Evolutionary conservation across 345 rosid genomes (phyloP), one percentile per base, ranked within the genome.

Genomic region (Linum trigynum): DNA sequence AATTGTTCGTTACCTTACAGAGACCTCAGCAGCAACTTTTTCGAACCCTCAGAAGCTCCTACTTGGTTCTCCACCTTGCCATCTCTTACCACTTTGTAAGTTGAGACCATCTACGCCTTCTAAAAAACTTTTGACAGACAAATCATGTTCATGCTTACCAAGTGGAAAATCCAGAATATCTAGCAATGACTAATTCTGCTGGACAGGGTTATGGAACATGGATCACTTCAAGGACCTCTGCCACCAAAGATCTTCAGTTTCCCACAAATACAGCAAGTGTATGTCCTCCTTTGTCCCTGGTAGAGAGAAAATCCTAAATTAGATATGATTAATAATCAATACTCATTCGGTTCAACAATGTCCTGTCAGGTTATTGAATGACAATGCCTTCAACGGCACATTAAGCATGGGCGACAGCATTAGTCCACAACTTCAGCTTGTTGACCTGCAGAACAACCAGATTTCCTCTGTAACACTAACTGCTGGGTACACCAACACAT

Each of bases 1-100:
- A 48, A 48, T 7, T 48, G 17, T 62, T 50, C 36, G 9, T 56
- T 36, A 16, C 66, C 38, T 67, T 61, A 59, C 88, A 94, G 99
- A 80, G 97, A 94, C 67, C 88, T 94, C 23, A 94, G 99, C 79
- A 88, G 82, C 74, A 88, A 90, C 73, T 80, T 85, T 38, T 94
- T 94, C 76, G 75, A 75, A 55, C 80, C 84, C 48, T 68, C 92
- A 62, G 78, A 78, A 32, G 79, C 87, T 80, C 99, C 99, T 51
- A 65, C 57, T 63, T 94, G 99, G 99, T 86, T 94, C 78, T 84
- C 87, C 60, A 84, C 85, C 68, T 86, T 90, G 71, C 84, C 92
- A 37, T 94, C 92, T 4, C 88, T 94, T 17, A 88, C 85, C 71
- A 82, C 99, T 63, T 67, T 90, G 99, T 94, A 81, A 77, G 88